Base-by-base conservation (phyloP, 179 eudicot species). In the Camellia oleifera region DNA sequence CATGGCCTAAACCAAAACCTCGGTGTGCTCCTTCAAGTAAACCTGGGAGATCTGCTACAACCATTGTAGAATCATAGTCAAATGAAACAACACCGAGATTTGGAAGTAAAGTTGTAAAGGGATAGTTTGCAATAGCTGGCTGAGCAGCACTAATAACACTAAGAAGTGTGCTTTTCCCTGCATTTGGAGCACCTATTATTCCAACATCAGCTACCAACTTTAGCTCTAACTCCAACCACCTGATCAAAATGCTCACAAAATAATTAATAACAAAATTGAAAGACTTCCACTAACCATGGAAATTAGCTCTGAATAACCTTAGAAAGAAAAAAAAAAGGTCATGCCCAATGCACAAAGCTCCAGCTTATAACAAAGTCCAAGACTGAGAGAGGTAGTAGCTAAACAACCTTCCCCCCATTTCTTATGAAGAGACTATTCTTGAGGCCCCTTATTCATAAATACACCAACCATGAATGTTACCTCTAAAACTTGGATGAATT, bases 161-260 rank as follows among this genome's bases (percentile, higher is more conserved):
- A 60, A 97, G 93, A 86, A 91, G 86, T 54, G 99, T 97, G 90
- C 97, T 94, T 89, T 97, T 94, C 72, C 99, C 98, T 60, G 98
- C 98, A 91, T 97, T 97, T 81, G 97, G 98, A 80, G 88, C 97
- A 76, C 99, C 99, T 40, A 97, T 88, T 73, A 94, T 97, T 84
- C 98, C 99, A 84, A 94, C 95, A 88, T 97, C 99, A 40, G 98
- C 99, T 65, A 94, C 98, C 86, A 97, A 86, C 86, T 94, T 97
- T 62, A 97, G 89, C 89, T 97, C 99, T 82, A 94, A 89, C 77
- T 97, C 97, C 84, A 96, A 88, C 99, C 99, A 96, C 97, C 99
- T 96, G 89, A 72, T 82, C 76, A 86, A 44, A 69, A 57, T 56
- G 72, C 17, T 54, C 26, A 42, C 23, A 40, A 2, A 23, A 0